Percentiles rank a stretch among this genome's conserved stretches.
Conservation (phyloP, 208 protist genomes). For the Herpetomonas samuelpessoai region DNA sequence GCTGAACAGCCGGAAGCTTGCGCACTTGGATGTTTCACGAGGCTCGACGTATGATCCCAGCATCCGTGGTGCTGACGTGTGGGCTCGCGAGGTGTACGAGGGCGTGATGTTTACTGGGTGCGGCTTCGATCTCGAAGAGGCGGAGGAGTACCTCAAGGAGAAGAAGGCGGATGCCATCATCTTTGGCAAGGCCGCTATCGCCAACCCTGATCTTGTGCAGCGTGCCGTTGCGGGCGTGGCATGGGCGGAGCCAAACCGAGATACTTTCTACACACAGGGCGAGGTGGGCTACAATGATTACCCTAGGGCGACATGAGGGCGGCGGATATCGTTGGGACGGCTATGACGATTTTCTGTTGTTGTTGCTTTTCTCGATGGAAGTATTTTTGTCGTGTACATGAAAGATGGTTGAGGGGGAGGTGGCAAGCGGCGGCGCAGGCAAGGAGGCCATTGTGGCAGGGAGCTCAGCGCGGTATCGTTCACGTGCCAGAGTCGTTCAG, state of each 20-base stretch:
- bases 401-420: too few species aligned
- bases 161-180: constrained; percentile 42
- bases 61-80: constrained; percentile 26
- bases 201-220: constrained; percentile 69
- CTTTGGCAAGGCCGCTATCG: constrained; percentile 51
- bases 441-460: too few species aligned
- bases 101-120: constrained; percentile 42
- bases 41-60: constrained; percentile 23
- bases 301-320: constrained; percentile 18
- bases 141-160: constrained; percentile 26
- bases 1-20: constrained; percentile 40
- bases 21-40: constrained; percentile 39
- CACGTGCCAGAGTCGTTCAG: too few species aligned
- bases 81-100: constrained; percentile 39
- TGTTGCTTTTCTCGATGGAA: too few species aligned
- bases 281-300: constrained; percentile 41
- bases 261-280: constrained; percentile 33
- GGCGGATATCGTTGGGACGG: too few species aligned
- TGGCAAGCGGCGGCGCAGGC: too few species aligned
- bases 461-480: too few species aligned
- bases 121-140: constrained; percentile 39
- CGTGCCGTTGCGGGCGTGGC: constrained; percentile 23
- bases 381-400: too few species aligned
- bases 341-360: too few species aligned
- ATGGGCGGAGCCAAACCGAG: constrained; percentile 23